A percentile compares a stretch with the other conserved stretches of the same genome.
phyloP scores from a whole-genome alignment of 257 asterid species.

The Solanum phureja region DNA sequence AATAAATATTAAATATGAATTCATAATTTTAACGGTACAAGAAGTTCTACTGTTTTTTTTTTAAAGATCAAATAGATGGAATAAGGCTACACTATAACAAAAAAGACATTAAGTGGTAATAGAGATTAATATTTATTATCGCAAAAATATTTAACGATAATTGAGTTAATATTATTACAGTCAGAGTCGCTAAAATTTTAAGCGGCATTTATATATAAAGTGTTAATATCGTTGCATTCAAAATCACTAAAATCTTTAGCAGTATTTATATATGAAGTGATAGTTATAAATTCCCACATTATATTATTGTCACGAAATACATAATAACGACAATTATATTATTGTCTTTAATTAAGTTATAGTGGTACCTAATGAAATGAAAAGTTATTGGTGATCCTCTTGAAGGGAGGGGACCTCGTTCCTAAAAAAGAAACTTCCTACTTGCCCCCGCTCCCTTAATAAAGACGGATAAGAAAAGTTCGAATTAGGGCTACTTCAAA shows the following conservation, averaged over 20 bases:
- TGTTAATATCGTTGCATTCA: too few species aligned
- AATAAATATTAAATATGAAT: too few species aligned
- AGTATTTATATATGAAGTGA: neutral
- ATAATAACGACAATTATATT: too few species aligned
- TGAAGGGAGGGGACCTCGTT: neutral
- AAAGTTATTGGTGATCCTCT: neutral
- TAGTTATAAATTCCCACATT: too few species aligned
- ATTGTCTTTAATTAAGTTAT: neutral
- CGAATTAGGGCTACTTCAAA: neutral
- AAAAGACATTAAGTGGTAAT: too few species aligned
- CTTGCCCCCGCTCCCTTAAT: neutral
- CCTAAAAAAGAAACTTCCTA: neutral
- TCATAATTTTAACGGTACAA: neutral
- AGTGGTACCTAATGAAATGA: neutral
- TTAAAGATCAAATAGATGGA: too few species aligned
- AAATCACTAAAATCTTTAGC: fast-evolving
- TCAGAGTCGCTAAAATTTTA: too few species aligned
- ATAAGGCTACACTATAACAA: too few species aligned
- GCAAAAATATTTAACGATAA: too few species aligned
- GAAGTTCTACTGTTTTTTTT: too few species aligned
- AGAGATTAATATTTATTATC: too few species aligned
- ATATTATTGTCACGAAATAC: neutral
- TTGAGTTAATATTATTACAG: neutral
- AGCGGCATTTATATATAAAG: too few species aligned
- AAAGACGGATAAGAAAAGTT: neutral